Evolutionary conservation across 2,329 filamentous ascomycete genomes (phyloP), one percentile per base, ranked within the genome.

Genomic region (Diaporthe vexans): DNA sequence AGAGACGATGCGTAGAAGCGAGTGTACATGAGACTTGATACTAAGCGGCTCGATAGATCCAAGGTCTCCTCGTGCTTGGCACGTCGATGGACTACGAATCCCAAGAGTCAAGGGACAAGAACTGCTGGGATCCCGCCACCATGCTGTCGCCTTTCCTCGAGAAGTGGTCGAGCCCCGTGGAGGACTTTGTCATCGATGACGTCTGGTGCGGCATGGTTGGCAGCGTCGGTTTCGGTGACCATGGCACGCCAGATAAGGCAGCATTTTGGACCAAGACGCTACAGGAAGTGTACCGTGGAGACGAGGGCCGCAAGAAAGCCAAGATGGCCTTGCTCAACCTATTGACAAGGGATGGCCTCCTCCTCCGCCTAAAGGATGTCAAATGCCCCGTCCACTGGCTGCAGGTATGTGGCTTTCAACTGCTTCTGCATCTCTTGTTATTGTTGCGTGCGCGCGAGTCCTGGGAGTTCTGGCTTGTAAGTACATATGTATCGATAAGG

Each of bases 81-180:
- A 88, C 86, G 6, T 88, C 86, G 0, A 87, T 89, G 86, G 88
- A 89, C 79, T 86, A 82, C 77, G 88, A 90, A 81, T 88, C 87
- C 10, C 77, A 82, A 3, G 82, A 82, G 15, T 85, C 86, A 11
- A 83, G 87, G 3, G 78, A 78, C 33, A 84, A 85, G 57, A 87
- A 87, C 19, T 87, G 86, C 80, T 89, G 88, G 88, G 84, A 89
- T 74, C 85, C 85, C 43, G 82, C 82, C 57, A 79, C 83, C 0
- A 81, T 84, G 67, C 82, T 87, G 11, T 76, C 78, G 3, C 82
- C 85, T 6, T 88, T 88, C 75, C 81, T 83, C 52, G 82, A 86
- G 40, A 80, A 78, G 58, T 88, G 86, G 86, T 82, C 79, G 15
- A 84, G 80, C 76, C 46, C 78, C 1, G 78, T 86, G 1, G 84